These are phyloP conservation scores for Macrolepiota fuliginosa DNA, from an alignment of 768 basidiomycete species.

Conservation along the genomic window DNA sequence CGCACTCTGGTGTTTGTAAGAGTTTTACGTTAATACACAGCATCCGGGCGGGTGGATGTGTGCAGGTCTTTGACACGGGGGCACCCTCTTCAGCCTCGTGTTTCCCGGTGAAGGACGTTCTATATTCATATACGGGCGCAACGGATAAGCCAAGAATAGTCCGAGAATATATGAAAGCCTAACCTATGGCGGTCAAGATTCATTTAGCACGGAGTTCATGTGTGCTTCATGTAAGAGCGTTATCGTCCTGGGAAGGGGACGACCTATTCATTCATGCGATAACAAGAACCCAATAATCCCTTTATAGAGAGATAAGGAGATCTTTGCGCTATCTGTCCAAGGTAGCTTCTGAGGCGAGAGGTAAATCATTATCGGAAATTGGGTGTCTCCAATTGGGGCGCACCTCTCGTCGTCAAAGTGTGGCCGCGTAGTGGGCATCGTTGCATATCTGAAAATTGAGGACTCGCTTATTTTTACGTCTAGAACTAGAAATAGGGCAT, in stretches of 20 bases:
- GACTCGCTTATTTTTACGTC: background rate
- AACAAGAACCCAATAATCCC: background rate
- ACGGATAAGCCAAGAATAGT: background rate
- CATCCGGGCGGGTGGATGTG: background rate
- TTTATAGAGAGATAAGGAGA: background rate
- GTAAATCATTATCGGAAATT: background rate
- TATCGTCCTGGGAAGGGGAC: background rate
- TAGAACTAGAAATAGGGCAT: background rate
- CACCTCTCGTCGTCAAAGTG: background rate
- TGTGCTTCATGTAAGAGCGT: background rate
- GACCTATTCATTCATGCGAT: background rate
- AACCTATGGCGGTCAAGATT: background rate
- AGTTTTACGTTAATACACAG: background rate
- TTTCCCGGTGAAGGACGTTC: background rate
- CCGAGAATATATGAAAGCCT: background rate
- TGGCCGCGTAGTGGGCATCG: too few relatives aligned
- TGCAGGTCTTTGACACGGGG: background rate
- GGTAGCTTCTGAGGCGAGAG: background rate
- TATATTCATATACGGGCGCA: background rate
- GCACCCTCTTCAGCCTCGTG: background rate
- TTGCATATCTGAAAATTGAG: too few relatives aligned
- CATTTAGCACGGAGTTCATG: background rate
- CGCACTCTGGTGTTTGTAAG: background rate
- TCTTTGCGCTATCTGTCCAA: background rate
- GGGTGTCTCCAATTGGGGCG: background rate